These are phyloP conservation scores for Leucosporidium creatinivorum DNA, from an alignment of 768 basidiomycete species.

Conservation along the genomic window DNA sequence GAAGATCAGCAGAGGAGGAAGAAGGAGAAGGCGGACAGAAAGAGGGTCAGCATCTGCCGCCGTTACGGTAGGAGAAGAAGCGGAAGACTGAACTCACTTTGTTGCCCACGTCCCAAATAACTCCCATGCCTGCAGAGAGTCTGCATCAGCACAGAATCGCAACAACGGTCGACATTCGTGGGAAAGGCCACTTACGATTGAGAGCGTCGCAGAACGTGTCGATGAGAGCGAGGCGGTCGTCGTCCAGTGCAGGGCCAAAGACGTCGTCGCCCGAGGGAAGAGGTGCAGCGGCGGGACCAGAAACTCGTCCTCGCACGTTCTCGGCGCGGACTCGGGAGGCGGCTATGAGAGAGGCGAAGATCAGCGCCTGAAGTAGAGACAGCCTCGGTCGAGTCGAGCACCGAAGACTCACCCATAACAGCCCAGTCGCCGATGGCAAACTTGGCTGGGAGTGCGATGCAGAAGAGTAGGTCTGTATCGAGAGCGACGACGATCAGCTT, in stretches of 20 bases:
- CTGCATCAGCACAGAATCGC: too few relatives aligned
- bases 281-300: neutral
- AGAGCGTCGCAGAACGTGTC: slow-evolving; percentile 26
- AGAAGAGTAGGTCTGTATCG: slow-evolving; percentile 9
- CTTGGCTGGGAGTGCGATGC: slow-evolving; percentile 27
- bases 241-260: slow-evolving; percentile 15
- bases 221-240: slow-evolving; percentile 14
- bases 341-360: neutral
- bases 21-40: too few relatives aligned
- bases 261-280: slow-evolving; percentile 26
- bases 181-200: too few relatives aligned
- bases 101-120: slow-evolving; percentile 18
- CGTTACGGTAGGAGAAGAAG: too few relatives aligned
- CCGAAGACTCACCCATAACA: slow-evolving; percentile 10
- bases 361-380: neutral
- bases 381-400: too few relatives aligned
- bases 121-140: too few relatives aligned
- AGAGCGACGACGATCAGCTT: neutral
- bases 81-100: slow-evolving; percentile 10
- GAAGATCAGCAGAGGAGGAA: too few relatives aligned
- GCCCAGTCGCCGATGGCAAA: slow-evolving; percentile 29
- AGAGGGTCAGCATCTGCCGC: too few relatives aligned
- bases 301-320: slow-evolving; percentile 9
- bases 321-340: slow-evolving; percentile 20
- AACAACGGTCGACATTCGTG: too few relatives aligned